Evolutionary conservation across 2,329 filamentous ascomycete genomes (phyloP), one percentile per base, ranked within the genome.

Genomic region (Aspergillus sp.): DNA sequence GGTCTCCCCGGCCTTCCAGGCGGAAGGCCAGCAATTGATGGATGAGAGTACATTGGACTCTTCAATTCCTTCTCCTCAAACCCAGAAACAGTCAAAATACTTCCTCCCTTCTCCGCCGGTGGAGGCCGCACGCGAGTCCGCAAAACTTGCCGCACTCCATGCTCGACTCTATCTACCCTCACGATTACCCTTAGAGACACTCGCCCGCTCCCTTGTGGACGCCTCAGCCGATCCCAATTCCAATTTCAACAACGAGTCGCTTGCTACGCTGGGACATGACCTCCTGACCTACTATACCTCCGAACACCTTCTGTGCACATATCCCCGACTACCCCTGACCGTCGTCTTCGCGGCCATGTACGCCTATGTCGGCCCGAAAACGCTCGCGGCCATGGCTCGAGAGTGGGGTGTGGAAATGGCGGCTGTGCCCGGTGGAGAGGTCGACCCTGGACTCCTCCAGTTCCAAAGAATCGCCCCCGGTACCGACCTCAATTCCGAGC

Each of bases 351-450:
- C 91, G 49, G 88, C 90, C 30, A 86, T 95, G 77, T 86, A 88
- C 65, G 91, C 89, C 44, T 97, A 90, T 69, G 82, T 86, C 44
- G 94, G 94, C 4, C 81, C 84, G 5, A 83, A 85, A 60, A 85
- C 92, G 1, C 80, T 97, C 44, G 78, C 86, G 47, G 79, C 85
- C 17, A 82, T 97, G 59, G 84, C 89, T 14, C 78, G 81, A 56
- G 88, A 94, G 75, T 99, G 94, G 94, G 94, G 94, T 74, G 85
- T 97, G 14, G 93, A 97, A 70, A 76, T 80, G 41, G 93, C 90
- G n/a, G 89, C 88, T 10, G 87, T 85, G 17, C 94, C 94, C 0
- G 94, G 93, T 47, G 84, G 84, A 53, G 93, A 97, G 75, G 92
- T 97, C 51, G 94, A 99, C 69, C 87, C 92, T 0, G 94, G 93